These are phyloP conservation scores for Fraxinus sp. DNA, from an alignment of 305 asterid genomes.

Conservation along the genomic window DNA sequence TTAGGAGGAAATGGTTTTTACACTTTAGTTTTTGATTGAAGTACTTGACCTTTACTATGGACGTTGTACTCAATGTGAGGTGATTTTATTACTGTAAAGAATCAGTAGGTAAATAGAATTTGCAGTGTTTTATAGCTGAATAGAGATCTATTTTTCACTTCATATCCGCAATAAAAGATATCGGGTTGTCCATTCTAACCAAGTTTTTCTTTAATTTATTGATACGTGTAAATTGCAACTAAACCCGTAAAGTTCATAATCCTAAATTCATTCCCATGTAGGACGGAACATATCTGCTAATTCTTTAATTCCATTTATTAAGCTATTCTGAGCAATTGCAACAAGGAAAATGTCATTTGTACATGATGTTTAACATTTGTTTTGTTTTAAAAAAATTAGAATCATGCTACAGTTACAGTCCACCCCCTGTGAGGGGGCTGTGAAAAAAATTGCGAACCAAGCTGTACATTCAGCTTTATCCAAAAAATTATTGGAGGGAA, in stretches of 20 bases:
- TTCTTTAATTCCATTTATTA: background rate
- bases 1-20: background rate
- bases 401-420: too few relatives aligned
- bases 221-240: background rate
- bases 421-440: too few relatives aligned
- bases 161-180: conserved; percentile 25
- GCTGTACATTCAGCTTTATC: too few relatives aligned
- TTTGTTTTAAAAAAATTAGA: too few relatives aligned
- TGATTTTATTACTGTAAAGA: conserved; percentile 43
- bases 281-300: background rate
- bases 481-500: background rate
- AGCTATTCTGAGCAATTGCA: background rate
- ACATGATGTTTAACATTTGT: background rate
- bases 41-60: background rate
- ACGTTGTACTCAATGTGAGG: conserved; percentile 17
- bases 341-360: background rate
- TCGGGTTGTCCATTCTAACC: conserved; percentile 9
- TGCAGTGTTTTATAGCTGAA: conserved; percentile 25
- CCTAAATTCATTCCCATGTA: background rate
- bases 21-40: conserved; percentile 10
- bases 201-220: background rate
- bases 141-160: conserved; percentile 11
- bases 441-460: too few relatives aligned
- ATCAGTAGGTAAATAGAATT: conserved; percentile 28
- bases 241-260: background rate